These are phyloP conservation scores for Yamadazyma kitorensis DNA, from an alignment of 805 yeast genomes.

Conservation along the genomic window DNA sequence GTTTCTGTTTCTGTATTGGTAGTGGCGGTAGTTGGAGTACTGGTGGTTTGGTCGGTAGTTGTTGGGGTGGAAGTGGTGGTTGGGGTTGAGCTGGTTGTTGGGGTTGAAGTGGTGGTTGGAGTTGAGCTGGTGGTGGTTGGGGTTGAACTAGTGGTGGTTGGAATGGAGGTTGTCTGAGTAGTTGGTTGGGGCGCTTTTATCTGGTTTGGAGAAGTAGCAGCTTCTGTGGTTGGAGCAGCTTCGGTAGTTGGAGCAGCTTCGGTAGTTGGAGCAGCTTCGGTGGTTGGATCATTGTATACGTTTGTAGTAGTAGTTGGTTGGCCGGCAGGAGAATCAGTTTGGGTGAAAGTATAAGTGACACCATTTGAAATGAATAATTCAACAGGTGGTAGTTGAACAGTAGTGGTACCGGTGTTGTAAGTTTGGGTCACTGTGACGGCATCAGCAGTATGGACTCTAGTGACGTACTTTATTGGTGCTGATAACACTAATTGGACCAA, in stretches of 20 bases:
- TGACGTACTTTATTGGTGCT: constrained; percentile 40
- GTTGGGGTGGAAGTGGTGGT: constrained; percentile 15
- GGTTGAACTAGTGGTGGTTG: constrained; percentile 9
- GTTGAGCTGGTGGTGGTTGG: constrained; percentile 10
- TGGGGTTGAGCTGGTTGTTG: constrained; percentile 7
- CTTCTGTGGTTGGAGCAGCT: constrained; percentile 9
- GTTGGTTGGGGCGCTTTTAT: constrained; percentile 11
- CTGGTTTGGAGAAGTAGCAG: constrained; percentile 13
- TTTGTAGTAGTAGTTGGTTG: constrained; percentile 32
- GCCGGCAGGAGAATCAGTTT: constrained; percentile 31
- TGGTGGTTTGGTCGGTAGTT: constrained; percentile 9
- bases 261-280: constrained; percentile 16
- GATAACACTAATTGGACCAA: constrained; percentile 23
- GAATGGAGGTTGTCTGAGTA: constrained; percentile 9
- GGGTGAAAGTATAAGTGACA: constrained; percentile 48
- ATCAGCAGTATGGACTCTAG: constrained; percentile 55
- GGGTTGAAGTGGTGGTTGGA: constrained; percentile 12
- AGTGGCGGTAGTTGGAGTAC: constrained; percentile 23
- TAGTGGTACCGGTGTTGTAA: constrained; percentile 46
- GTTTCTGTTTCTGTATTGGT: constrained; percentile 18
- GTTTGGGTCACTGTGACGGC: constrained; percentile 47
- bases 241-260: constrained; percentile 12
- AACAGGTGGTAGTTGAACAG: constrained; percentile 51
- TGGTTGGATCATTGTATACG: constrained; percentile 19
- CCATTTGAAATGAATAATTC: constrained; percentile 51